A percentile compares a stretch with the other conserved stretches of the same genome.
Evolutionary conservation across 768 basidiomycete species (phyloP).

Genomic region (Boletellus emodensis): DNA sequence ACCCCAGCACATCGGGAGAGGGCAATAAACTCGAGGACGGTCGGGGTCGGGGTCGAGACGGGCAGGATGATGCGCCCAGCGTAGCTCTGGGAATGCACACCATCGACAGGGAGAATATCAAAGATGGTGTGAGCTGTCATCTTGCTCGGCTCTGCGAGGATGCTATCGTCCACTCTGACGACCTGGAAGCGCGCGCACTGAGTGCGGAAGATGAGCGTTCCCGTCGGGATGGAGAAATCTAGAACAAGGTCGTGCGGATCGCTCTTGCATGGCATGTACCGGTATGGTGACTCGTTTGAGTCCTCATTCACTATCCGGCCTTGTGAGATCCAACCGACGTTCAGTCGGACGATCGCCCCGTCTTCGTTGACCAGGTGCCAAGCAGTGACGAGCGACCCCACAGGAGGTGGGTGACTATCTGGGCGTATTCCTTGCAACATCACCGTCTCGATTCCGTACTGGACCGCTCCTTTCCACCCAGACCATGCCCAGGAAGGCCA

Average conservation of each 20-base stretch:
- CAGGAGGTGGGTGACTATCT: conserved; percentile 3
- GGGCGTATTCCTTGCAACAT: background rate
- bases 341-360: conserved; percentile 4
- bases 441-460: conserved; percentile 3
- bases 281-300: background rate
- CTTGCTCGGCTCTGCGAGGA: background rate
- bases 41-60: conserved; percentile 1
- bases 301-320: background rate
- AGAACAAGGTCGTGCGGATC: background rate
- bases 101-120: conserved; percentile 1
- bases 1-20: conserved; percentile 10
- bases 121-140: conserved; percentile 8
- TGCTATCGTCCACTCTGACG: background rate
- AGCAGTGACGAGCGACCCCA: conserved; percentile 14
- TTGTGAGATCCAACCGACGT: conserved; percentile 3
- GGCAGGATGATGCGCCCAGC: conserved; percentile 20
- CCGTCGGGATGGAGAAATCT: conserved; percentile 4
- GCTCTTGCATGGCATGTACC: conserved; percentile 4
- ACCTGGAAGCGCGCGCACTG: conserved; percentile 10
- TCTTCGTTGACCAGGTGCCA: conserved; percentile 19
- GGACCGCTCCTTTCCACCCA: conserved; percentile 21
- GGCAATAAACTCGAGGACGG: conserved; percentile 16
- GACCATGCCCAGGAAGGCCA: conserved; percentile 29
- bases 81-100: background rate
- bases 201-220: too few species aligned